These are phyloP conservation scores for Pugionium dolabratum DNA, from an alignment of 345 rosid genomes.

Conservation along the genomic window DNA sequence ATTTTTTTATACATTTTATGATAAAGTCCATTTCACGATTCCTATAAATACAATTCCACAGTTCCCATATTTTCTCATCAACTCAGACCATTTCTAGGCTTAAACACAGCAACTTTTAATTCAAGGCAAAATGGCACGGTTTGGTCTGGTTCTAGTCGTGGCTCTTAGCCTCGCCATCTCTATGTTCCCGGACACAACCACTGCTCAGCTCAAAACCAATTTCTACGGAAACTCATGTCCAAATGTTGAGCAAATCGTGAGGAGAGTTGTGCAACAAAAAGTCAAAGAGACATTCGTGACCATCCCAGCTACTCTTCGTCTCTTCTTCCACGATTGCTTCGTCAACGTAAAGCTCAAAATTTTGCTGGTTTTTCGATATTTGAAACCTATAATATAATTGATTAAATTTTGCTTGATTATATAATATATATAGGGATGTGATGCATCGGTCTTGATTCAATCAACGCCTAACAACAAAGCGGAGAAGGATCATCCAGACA, in stretches of 20 bases:
- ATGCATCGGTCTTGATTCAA: constrained; percentile 66
- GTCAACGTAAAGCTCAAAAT: constrained; percentile 49
- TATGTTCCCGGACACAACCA: constrained; percentile 46
- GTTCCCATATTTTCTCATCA: constrained; percentile 13
- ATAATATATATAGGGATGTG: constrained; percentile 59
- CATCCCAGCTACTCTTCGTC: constrained; percentile 76
- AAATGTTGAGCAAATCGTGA: constrained; percentile 64
- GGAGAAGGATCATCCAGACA: constrained; percentile 85
- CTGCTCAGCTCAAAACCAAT: constrained; percentile 61
- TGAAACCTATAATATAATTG: constrained; percentile 11
- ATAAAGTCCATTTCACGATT: constrained; percentile 8
- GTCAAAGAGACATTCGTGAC: constrained; percentile 67
- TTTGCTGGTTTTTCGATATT: not conserved
- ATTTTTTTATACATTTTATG: not conserved
- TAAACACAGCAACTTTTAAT: constrained; percentile 5
- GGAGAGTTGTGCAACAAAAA: constrained; percentile 48
- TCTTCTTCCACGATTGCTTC: constrained; percentile 88
- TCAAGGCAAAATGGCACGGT: constrained; percentile 32
- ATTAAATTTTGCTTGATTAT: not conserved
- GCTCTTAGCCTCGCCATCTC: constrained; percentile 47
- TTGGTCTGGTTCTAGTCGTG: constrained; percentile 35
- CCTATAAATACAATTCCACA: constrained; percentile 32
- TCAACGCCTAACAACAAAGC: constrained; percentile 60
- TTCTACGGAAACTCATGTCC: constrained; percentile 65
- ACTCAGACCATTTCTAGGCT: not conserved